Base-by-base conservation (phyloP, 306 rosid species). In the Citrullus mucosospermus region DNA sequence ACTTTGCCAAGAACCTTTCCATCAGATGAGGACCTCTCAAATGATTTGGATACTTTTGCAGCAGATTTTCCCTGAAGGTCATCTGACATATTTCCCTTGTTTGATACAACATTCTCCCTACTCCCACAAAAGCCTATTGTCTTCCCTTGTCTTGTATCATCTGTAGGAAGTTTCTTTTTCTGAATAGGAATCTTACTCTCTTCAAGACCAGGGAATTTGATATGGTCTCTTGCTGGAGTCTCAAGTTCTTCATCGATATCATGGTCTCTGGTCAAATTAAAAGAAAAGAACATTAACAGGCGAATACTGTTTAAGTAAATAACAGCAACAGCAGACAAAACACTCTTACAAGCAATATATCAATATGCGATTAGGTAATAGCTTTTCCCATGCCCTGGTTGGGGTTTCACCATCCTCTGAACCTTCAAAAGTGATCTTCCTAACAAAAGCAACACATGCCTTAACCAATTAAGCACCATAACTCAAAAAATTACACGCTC, bases 301-400 rank as follows among this genome's bases (percentile, higher is more conserved):
- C 44, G 59, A 77, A 72, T 56, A 58, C 46, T 68, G 71, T 66
- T 68, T 80, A 84, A 81, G 55, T 73, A 80, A 80, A 65, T 62
- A 74, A 73, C 76, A 76, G 81, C 61, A 43, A 20, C 46, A 78
- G 14, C 13, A 69, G 36, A 57, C 51, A 51, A 14, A 6, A 44
- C 61, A 50, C 28, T 89, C 98, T 91, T 91, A 95, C 97, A 83
- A 79, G 90, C 99, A 95, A 83, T 91, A 95, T 77, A 92, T 95
- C 65, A 95, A 90, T 71, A 95, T 83, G 55, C 97, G 96, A 59
- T 88, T 89, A 80, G 97, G 96, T 79, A 95, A 79, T 70, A 95
- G 89, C 56, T 10, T 75, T 82, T 87, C 88, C 99, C 99, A 95
- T 25, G 97, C 99, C 89, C 97, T 91, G 43, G 79, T 48, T 30